Evolutionary conservation across 129 eudicot genomes (phyloP).

Genomic region (Artemisia annua): DNA sequence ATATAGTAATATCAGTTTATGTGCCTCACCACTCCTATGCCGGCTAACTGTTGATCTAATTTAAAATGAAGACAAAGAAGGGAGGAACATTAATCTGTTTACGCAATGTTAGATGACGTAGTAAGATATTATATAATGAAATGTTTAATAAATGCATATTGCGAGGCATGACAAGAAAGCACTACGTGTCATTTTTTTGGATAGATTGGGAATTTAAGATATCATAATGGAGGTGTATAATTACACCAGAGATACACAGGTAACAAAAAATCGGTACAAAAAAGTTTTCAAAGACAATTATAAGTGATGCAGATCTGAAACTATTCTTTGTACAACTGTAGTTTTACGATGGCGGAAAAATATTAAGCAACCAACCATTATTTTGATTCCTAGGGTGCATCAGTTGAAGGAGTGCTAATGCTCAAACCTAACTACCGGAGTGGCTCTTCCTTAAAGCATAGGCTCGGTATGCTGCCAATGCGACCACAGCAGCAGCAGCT

Average conservation of each 20-base stretch:
- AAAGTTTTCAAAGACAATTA: slow-evolving; percentile 19
- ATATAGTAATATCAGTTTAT: no score
- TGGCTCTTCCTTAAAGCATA: slow-evolving; percentile 70
- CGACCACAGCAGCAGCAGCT: slow-evolving; percentile 72
- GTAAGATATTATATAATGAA: no score
- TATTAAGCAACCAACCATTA: slow-evolving; percentile 24
- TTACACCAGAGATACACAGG: background rate
- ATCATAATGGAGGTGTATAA: slow-evolving; percentile 7
- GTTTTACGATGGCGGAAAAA: slow-evolving; percentile 1
- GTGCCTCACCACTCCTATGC: no score
- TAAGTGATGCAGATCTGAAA: background rate
- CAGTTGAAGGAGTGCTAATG: slow-evolving; percentile 1
- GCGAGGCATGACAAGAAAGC: no score
- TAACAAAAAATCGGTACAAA: slow-evolving; percentile 10
- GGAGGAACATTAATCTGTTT: no score
- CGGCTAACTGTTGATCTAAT: no score
- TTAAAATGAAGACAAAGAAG: no score
- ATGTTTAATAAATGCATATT: no score
- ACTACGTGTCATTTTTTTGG: no score
- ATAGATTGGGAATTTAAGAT: background rate
- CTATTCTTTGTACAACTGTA: slow-evolving; percentile 39
- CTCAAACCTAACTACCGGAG: slow-evolving; percentile 52
- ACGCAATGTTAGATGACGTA: no score
- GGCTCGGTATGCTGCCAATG: slow-evolving; percentile 71
- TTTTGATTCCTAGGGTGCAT: slow-evolving; percentile 21